Conservation (phyloP, 1,139 yeast species). For the Taphrina populina region DNA sequence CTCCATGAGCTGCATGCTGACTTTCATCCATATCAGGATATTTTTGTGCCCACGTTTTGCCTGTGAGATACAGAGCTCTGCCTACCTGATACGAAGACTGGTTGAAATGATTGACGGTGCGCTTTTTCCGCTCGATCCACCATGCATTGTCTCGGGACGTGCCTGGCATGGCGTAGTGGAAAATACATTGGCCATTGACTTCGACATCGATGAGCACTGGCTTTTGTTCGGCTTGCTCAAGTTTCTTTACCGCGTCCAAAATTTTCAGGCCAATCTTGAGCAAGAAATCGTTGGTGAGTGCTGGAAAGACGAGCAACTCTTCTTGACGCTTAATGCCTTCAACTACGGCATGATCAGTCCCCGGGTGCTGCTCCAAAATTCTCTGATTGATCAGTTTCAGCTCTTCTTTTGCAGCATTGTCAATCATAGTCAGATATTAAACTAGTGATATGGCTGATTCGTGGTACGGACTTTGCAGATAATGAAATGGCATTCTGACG, state of each 20-base stretch:
- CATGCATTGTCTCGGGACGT: slow-evolving; percentile 37
- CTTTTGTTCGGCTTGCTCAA: not conserved
- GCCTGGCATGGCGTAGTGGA: slow-evolving; percentile 37
- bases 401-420: too few relatives aligned
- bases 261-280: not conserved
- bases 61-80: not conserved
- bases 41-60: slow-evolving; percentile 15
- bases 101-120: slow-evolving; percentile 37
- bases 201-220: slow-evolving; percentile 37
- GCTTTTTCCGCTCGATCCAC: slow-evolving; percentile 38
- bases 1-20: slow-evolving; percentile 29
- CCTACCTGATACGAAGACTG: slow-evolving; percentile 26
- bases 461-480: too few relatives aligned
- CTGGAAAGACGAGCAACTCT: not conserved
- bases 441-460: too few relatives aligned
- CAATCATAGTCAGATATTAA: too few relatives aligned
- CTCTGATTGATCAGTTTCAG: too few relatives aligned
- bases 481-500: too few relatives aligned
- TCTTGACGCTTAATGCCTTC: slow-evolving; percentile 1
- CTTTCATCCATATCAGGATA: slow-evolving; percentile 14
- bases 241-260: not conserved
- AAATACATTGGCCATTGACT: slow-evolving; percentile 36
- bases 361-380: too few relatives aligned
- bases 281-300: not conserved
- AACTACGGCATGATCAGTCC: not conserved